phyloP scores from a whole-genome alignment of 1,284 basidiomycete species.

The Sparassis latifolia region DNA sequence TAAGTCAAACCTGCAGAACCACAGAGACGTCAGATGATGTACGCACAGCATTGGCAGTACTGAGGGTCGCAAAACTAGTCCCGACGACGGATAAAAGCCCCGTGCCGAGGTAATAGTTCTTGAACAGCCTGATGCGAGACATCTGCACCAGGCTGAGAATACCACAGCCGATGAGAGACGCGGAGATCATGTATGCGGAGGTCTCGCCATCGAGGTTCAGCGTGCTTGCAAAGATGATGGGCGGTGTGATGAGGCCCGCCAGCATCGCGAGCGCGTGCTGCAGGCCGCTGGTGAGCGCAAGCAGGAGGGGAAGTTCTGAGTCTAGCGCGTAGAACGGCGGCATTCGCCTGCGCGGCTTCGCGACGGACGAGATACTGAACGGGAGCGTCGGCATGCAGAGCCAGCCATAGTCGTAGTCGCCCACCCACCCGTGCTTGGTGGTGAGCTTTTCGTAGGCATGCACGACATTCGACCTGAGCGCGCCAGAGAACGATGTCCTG shows the following conservation, averaged over 20 bases:
- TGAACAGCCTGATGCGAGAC: conserved; percentile 56
- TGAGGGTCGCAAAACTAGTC: conserved; percentile 78
- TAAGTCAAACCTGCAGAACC: too few species aligned
- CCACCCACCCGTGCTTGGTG: conserved; percentile 63
- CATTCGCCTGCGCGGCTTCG: conserved; percentile 27
- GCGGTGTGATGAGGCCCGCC: conserved; percentile 56
- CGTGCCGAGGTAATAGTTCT: conserved; percentile 65
- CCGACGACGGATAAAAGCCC: conserved; percentile 83
- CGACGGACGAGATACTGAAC: conserved; percentile 27
- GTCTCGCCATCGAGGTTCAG: conserved; percentile 48
- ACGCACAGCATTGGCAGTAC: conserved; percentile 63
- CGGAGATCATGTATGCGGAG: conserved; percentile 77
- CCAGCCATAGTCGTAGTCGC: conserved; percentile 74
- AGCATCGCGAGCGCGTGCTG: conserved; percentile 82
- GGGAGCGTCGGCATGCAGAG: conserved; percentile 63
- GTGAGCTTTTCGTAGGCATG: conserved; percentile 31
- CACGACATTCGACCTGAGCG: conserved; percentile 5
- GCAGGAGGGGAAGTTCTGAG: conserved; percentile 59
- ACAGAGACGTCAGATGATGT: not conserved
- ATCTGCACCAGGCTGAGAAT: conserved; percentile 74
- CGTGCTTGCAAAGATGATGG: conserved; percentile 73
- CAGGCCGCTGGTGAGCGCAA: conserved; percentile 64
- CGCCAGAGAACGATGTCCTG: not conserved
- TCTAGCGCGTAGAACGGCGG: conserved; percentile 75
- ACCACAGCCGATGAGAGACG: conserved; percentile 76